Evolutionary conservation across 331 rosid species (phyloP).

Genomic region (Malus hybrid): DNA sequence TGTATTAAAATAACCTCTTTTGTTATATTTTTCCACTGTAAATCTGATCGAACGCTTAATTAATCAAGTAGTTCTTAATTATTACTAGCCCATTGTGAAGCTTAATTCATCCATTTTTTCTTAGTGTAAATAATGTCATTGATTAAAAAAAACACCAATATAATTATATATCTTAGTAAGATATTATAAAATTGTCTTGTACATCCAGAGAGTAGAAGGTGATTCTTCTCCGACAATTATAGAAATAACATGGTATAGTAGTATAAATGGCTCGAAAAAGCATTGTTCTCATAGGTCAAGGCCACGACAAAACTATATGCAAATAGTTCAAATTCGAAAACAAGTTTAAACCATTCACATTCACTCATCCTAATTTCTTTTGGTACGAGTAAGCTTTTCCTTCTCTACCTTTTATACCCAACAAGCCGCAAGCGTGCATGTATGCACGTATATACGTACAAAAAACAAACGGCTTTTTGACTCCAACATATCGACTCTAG

Average conservation of each 20-base stretch:
- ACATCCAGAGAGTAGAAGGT: too few species aligned
- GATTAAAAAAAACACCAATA: too few species aligned
- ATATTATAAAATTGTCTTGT: too few species aligned
- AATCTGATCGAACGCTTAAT: too few species aligned
- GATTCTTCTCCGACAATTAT: too few species aligned
- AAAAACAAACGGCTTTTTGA: background rate
- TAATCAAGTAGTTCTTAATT: too few species aligned
- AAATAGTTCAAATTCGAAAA: background rate
- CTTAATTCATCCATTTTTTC: too few species aligned
- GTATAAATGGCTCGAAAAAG: background rate
- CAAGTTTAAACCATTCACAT: background rate
- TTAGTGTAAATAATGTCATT: too few species aligned
- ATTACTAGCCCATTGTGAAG: too few species aligned
- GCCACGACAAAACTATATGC: slow-evolving; percentile 5
- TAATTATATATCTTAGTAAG: too few species aligned
- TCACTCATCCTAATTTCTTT: background rate
- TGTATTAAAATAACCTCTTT: too few species aligned
- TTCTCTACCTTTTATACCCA: slow-evolving; percentile 28
- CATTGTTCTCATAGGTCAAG: background rate
- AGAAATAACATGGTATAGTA: background rate
- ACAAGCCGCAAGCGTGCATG: background rate
- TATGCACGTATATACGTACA: background rate
- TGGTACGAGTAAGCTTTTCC: background rate
- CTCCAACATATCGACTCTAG: background rate
- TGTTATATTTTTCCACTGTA: too few species aligned